Evolutionary conservation across 345 rosid genomes (phyloP).

Genomic region (Brassica incana): DNA sequence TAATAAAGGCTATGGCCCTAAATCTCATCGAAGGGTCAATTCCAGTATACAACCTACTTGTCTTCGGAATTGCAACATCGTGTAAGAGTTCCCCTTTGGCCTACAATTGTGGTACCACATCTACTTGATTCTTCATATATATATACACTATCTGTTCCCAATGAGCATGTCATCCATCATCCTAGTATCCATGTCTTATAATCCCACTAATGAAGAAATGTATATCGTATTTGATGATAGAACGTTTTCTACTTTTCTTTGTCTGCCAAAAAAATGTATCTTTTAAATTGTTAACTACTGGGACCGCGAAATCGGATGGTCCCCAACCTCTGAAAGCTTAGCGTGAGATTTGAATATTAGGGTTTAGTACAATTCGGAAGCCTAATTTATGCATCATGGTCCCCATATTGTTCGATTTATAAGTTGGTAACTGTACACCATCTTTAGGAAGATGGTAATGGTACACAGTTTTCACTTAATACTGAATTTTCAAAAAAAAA

Average conservation of each 20-base stretch:
- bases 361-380: slow-evolving; percentile 40
- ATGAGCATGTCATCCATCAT: slow-evolving; percentile 31
- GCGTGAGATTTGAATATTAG: slow-evolving; percentile 39
- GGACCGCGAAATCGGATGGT: slow-evolving; percentile 34
- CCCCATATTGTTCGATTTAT: slow-evolving; percentile 31
- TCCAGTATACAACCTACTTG: slow-evolving; percentile 23
- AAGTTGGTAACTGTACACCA: slow-evolving; percentile 34
- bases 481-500: slow-evolving; percentile 8
- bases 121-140: slow-evolving; percentile 28
- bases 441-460: slow-evolving; percentile 25
- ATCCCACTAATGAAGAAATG: slow-evolving; percentile 10
- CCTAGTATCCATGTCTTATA: slow-evolving; percentile 24
- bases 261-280: background rate
- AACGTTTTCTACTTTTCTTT: slow-evolving; percentile 14
- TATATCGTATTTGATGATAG: background rate
- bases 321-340: slow-evolving; percentile 32
- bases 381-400: slow-evolving; percentile 39
- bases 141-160: slow-evolving; percentile 20
- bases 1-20: slow-evolving; percentile 6
- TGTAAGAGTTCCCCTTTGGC: slow-evolving; percentile 45
- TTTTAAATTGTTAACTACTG: background rate
- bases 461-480: slow-evolving; percentile 26
- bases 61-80: slow-evolving; percentile 38
- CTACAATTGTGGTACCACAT: slow-evolving; percentile 45
- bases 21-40: slow-evolving; percentile 37